Base-by-base conservation (phyloP, 768 basidiomycete genomes). In the Rhodotorula kratochvilovae region DNA sequence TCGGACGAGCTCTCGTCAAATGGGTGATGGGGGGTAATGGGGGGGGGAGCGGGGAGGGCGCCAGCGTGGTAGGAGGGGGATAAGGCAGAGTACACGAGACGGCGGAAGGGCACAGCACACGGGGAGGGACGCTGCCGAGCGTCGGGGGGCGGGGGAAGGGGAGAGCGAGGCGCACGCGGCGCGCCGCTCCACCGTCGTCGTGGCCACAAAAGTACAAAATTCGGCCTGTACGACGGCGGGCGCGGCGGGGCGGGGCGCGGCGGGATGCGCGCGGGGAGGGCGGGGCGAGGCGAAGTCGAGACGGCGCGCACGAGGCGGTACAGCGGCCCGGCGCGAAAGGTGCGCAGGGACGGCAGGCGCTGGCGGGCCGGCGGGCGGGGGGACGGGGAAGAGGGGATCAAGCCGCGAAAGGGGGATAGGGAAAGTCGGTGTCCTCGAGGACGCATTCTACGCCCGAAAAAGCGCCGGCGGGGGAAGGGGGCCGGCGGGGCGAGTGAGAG, bases 1-100 rank as follows among this genome's bases (percentile, higher is more conserved):
- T 71, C 69, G 53, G 69, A 45, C 60, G 53, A 61, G 69, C 69
- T 71, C 69, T 66, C 69, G 69, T 66, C 64, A 50, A 71, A 54
- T 19, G 10, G 58, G 39, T 15, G 61, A 43, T 39, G 48, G 45
- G 43, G 19, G 48, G 55, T 39, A 17, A 25, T 21, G 31, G 43
- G 7, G 4, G 58, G 19, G 57, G 27, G 46, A 35, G 27, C 1
- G n/a, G 31, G 53, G 25, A 6, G 16, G 4, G 35, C 23, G 55
- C 10, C 19, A 35, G 16, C 1, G 43, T 33, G 56, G 35, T 13
- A 45, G 17, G 33, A 16, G 43, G 29, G 11, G 39, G n/a, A 1
- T 25, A 25, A 29, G 39, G 13, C n/a, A 16, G 57, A 15, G 53
- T 31, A 54, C 19, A 36, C 5, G 35, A 23, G 21, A 19, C 35